phyloP scores from a whole-genome alignment of 208 protist genomes.

The Leishmania major region DNA sequence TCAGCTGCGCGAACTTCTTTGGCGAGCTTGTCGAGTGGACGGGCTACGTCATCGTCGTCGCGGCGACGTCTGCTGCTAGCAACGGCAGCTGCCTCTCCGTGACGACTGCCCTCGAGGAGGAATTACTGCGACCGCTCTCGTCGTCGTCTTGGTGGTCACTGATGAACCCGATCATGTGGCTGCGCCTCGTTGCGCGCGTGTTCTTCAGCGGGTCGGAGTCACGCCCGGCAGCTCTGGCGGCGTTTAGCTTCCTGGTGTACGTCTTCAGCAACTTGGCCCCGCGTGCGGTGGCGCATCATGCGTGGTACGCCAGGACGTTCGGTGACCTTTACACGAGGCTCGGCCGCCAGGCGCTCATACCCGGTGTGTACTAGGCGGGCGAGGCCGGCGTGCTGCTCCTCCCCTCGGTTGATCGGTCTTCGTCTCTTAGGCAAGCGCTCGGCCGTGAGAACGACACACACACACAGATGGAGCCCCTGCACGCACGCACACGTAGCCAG shows the following conservation, averaged over 20 bases:
- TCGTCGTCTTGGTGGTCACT: background rate
- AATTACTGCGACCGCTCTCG: background rate
- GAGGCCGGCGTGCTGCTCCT: no score
- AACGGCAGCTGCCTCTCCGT: slow-evolving; percentile 3
- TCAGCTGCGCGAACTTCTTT: slow-evolving; percentile 87
- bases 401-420: no score
- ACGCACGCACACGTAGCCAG: background rate
- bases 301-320: slow-evolving; percentile 70
- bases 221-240: slow-evolving; percentile 35
- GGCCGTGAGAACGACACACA: background rate
- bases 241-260: slow-evolving; percentile 70
- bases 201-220: background rate
- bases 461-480: background rate
- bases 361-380: slow-evolving; percentile 33
- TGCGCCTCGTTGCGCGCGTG: background rate
- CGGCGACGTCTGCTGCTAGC: slow-evolving; percentile 24
- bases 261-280: slow-evolving; percentile 71
- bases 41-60: slow-evolving; percentile 60
- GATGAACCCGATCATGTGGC: background rate
- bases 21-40: slow-evolving; percentile 82
- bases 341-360: slow-evolving; percentile 42
- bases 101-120: background rate
- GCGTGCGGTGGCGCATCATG: slow-evolving; percentile 64
- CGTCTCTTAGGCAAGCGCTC: background rate
- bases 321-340: slow-evolving; percentile 51